These are phyloP conservation scores for Besnoitia besnoiti DNA, from an alignment of 169 alveolate genomes.

Conservation along the genomic window DNA sequence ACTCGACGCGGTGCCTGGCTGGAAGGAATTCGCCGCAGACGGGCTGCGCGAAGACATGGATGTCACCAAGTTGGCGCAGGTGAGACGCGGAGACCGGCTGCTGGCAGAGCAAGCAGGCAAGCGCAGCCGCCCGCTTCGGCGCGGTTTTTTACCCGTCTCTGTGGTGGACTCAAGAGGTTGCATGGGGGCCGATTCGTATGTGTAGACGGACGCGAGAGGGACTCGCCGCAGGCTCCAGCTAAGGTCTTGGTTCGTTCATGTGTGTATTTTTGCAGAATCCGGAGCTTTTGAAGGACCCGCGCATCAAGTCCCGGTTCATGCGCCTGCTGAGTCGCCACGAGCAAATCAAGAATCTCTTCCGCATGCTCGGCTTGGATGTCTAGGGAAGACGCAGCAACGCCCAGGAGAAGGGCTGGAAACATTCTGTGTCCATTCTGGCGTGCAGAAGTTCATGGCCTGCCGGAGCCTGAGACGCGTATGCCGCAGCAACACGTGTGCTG, in stretches of 20 bases:
- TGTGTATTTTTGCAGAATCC: constrained; percentile 43
- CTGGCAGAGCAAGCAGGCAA: too few relatives aligned
- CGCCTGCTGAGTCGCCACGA: constrained; percentile 53
- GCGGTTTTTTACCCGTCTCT: too few relatives aligned
- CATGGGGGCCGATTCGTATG: too few relatives aligned
- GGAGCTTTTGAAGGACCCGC: constrained; percentile 58
- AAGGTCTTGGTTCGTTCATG: not conserved
- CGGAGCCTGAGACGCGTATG: too few relatives aligned
- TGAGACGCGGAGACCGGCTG: not conserved
- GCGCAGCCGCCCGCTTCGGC: too few relatives aligned
- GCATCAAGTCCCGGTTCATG: constrained; percentile 49
- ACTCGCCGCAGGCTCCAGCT: too few relatives aligned
- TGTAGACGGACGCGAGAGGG: too few relatives aligned
- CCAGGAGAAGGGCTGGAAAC: too few relatives aligned
- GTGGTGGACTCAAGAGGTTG: not conserved
- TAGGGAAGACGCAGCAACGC: too few relatives aligned
- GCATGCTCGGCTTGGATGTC: constrained; percentile 36
- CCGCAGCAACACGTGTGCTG: too few relatives aligned
- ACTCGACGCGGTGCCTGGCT: constrained; percentile 45
- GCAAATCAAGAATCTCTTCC: constrained; percentile 46
- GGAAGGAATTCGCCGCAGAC: constrained; percentile 55
- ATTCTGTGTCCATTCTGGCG: too few relatives aligned
- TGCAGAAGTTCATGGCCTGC: too few relatives aligned
- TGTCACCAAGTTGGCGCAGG: constrained; percentile 30
- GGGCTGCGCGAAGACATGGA: constrained; percentile 49